phyloP scores from a whole-genome alignment of 139 green algal genomes.

The Ettlia oleoabundans region DNA sequence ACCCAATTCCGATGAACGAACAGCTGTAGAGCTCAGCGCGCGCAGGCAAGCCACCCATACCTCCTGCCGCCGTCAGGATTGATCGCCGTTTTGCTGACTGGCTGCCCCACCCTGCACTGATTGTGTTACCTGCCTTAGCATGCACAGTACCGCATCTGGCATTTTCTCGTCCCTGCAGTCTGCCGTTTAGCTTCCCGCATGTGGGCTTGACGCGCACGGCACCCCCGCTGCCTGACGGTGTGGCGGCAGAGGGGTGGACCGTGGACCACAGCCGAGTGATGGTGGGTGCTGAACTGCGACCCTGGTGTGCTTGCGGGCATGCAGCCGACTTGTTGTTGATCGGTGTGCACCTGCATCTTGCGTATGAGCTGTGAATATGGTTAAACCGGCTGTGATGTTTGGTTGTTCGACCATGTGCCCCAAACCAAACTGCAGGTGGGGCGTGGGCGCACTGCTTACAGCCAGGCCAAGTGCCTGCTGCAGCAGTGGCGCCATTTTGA shows the following conservation, averaged over 20 bases:
- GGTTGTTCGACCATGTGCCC: neutral
- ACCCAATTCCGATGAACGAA: neutral
- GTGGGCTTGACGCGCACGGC: conserved; percentile 4
- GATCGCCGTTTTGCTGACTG: neutral
- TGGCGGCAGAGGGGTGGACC: conserved; percentile 14
- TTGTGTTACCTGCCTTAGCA: neutral
- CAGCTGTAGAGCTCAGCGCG: neutral
- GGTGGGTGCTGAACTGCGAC: neutral
- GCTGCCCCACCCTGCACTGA: neutral
- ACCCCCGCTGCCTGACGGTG: neutral
- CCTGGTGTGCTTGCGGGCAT: too few species aligned
- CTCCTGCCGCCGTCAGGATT: neutral
- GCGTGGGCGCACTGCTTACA: conserved; percentile 5
- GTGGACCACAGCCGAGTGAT: conserved; percentile 29
- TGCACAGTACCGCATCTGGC: too few species aligned
- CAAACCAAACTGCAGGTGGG: conserved; percentile 24
- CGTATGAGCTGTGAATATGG: too few species aligned
- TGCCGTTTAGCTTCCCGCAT: conserved; percentile 35
- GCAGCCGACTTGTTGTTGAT: too few species aligned
- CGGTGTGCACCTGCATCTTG: too few species aligned
- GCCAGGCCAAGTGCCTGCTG: conserved; percentile 12
- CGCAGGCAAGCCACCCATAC: neutral
- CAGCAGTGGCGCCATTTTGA: conserved; percentile 44
- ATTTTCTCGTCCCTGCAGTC: neutral
- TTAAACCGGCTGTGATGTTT: too few species aligned